Evolutionary conservation across 1,139 yeast genomes (phyloP), one percentile per base, ranked within the genome.

Genomic region (Cylindricascospora bacillispora): DNA sequence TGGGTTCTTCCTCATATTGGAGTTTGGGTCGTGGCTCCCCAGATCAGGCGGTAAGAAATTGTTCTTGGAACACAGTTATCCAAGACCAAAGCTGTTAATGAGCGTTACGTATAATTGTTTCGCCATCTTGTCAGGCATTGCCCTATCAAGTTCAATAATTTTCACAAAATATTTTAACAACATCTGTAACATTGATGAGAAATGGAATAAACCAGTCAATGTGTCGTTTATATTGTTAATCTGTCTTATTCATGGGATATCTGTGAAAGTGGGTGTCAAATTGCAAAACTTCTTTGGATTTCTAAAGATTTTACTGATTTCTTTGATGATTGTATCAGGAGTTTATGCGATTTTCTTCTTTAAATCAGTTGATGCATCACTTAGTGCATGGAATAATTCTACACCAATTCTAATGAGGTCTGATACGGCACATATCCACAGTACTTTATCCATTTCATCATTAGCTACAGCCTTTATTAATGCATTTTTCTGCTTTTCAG

Each of bases 21-120:
- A 78, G 44, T 54, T 77, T 38, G 86, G 89, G 0, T 68, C 78
- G 4, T 61, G 75, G 41, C 62, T 77, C 6, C 85, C 86, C 0
- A 57, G 80, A 46, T 72, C 76, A 40, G 89, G 92, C 3, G 92
- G 89, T 0, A 67, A 75, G 21, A 78, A 78, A 44, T 75, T 72
- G 13, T 78, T 78, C 39, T 52, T 78, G 37, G 86, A 77, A 46
- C 69, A 66, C 38, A 69, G 77, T 14, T 78, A 73, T 45, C 62
- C 66, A 31, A 65, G 56, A 37, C 89, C 86, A 0, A 60, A 57
- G 31, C 59, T 72, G 59, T 53, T 77, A 49, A 65, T 71, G 30
- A 67, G 77, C 29, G 81, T 74, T 6, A 60, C 73, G 2, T 68
- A 67, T 42, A 68, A 70, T 40, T 49, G 72, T 2, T 74, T 64